Evolutionary conservation across 306 rosid species (phyloP), one percentile per base, ranked within the genome.

Genomic region (Quercus cerris): DNA sequence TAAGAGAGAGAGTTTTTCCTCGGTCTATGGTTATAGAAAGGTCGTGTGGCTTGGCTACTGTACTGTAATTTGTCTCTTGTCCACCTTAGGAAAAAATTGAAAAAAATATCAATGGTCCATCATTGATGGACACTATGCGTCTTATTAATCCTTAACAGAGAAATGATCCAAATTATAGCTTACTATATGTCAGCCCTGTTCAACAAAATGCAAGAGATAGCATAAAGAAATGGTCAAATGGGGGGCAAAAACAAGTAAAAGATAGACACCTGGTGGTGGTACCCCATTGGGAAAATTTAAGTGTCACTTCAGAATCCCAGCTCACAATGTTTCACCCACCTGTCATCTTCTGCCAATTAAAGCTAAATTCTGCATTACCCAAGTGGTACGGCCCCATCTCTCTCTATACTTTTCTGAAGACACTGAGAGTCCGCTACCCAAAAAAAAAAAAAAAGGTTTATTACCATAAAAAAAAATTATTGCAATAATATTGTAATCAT

Each of bases 241-340:
- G 1, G 23, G 3, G 51, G 75, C 4, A 27, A 66, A 69, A 57
- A 59, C 78, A 56, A 71, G 46, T 41, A 55, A 55, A 4, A 51
- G 49, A 69, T 46, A 64, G 8, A 15, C 58, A 31, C 9, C 54
- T 51, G 54, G 54, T 49, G 52, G 49, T 44, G 51, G 22, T 54
- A 31, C 52, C 62, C 27, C 52, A 31, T n/a, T 14, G 22, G 44
- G 41, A 5, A 55, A 33, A 74, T 74, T 25, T 49, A 55, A 49
- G 76, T 46, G 71, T 85, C 84, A 70, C 71, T 75, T 64, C 84
- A 41, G 68, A 73, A 58, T 27, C 81, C 63, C 78, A 63, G 72
- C 85, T 82, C 84, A 49, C n/a, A 28, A 49, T 79, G 78, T 33
- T 46, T 86, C 81, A 56, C 28, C 23, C 73, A 14, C 66, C 68